These are phyloP conservation scores for Thalassiosira hispida DNA, from an alignment of 352 stramenopile genomes.

Conservation along the genomic window DNA sequence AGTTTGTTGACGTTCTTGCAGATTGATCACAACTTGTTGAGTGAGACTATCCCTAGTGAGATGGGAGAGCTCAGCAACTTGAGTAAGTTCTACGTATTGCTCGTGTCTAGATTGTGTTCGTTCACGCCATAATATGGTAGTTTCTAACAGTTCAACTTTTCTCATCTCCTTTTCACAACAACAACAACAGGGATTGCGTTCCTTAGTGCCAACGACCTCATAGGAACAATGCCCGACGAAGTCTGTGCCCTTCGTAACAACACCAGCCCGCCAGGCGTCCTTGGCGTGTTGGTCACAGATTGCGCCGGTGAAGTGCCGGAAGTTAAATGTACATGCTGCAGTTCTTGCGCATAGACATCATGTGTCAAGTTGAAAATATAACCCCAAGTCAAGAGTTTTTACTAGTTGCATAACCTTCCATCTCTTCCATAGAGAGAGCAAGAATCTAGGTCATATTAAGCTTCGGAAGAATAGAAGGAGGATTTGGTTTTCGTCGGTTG, in stretches of 20 bases:
- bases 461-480: no score
- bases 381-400: no score
- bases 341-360: constrained; percentile 21
- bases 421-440: no score
- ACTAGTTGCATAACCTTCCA: no score
- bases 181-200: constrained; percentile 34
- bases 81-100: constrained; percentile 35
- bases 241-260: constrained; percentile 36
- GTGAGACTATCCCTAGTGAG: constrained; percentile 56
- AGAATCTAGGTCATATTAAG: no score
- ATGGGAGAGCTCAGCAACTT: constrained; percentile 47
- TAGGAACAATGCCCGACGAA: constrained; percentile 38
- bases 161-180: neutral
- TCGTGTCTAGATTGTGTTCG: constrained; percentile 38
- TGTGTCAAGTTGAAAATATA: no score
- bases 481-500: no score
- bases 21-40: constrained; percentile 60
- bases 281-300: constrained; percentile 40
- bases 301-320: constrained; percentile 30
- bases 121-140: neutral
- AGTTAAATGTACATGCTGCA: constrained; percentile 44
- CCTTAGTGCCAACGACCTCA: constrained; percentile 31
- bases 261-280: constrained; percentile 23
- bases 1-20: constrained; percentile 46
- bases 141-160: neutral